Evolutionary conservation across 2,329 filamentous ascomycete species (phyloP).

Genomic region (Talaromyces islandicus): DNA sequence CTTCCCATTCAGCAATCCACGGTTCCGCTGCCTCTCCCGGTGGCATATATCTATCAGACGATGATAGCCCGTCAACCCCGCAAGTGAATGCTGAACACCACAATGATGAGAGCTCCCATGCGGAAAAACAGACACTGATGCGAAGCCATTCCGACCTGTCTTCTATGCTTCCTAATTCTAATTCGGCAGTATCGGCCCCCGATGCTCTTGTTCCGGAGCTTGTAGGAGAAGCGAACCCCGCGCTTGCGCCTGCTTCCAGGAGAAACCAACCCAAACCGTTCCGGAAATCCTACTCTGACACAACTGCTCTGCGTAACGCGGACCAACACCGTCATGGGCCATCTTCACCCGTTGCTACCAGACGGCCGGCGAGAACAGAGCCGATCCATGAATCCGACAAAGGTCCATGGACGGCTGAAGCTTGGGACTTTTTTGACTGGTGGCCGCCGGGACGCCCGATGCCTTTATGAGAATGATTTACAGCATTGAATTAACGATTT

Average conservation of each 20-base stretch:
- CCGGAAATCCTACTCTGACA: constrained; percentile 32
- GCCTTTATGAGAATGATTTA: constrained; percentile 13
- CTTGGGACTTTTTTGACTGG: constrained; percentile 38
- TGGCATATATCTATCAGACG: constrained; percentile 2
- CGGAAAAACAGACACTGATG: not conserved
- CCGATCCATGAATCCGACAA: constrained; percentile 20
- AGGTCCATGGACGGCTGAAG: constrained; percentile 38
- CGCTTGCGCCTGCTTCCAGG: not conserved
- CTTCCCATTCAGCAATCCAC: constrained; percentile 7
- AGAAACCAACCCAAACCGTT: constrained; percentile 12
- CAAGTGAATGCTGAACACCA: not conserved
- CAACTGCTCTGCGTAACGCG: constrained; percentile 20
- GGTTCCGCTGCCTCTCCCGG: constrained; percentile 6
- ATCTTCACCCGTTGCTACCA: constrained; percentile 12
- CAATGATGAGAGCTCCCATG: not conserved
- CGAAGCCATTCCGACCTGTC: constrained; percentile 11
- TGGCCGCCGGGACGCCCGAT: constrained; percentile 36
- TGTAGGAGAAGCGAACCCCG: not conserved
- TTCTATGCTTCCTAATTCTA: constrained; percentile 1
- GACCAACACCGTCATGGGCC: constrained; percentile 6
- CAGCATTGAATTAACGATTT: not conserved
- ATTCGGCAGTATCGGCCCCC: not conserved
- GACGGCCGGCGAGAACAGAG: constrained; percentile 13
- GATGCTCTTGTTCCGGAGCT: not conserved
- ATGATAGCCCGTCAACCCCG: not conserved